Evolutionary conservation across 1,284 basidiomycete genomes (phyloP), one percentile per base, ranked within the genome.

Genomic region (Lignosus rhinocerotis): DNA sequence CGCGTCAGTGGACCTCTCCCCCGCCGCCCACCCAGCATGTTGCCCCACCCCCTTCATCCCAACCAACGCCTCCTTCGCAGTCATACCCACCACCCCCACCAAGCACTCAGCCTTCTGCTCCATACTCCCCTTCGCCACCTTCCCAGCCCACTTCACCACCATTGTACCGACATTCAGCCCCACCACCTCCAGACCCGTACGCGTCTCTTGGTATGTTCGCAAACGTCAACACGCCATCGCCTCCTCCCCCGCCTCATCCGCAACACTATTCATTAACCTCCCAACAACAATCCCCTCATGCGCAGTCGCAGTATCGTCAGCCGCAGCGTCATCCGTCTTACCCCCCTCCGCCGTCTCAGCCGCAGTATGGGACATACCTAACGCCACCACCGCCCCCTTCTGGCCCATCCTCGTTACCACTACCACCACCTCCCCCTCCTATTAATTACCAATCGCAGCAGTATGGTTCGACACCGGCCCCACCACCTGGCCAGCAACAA

Each of bases 171-270:
- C 61, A 68, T 3, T 68, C 58, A 1, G 65, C 67, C 31, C 71
- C 76, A 0, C 71, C 76, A 0, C 65, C 74, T 6, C 16, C 66
- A 42, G 83, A 86, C 69, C 84, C 85, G 1, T 87, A 86, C 57
- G 82, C 81, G 0, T 75, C 66, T 51, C 72, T 87, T 1, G 75
- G 76, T 3, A 66, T 82, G 63, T 81, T 86, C 44, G 71, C 71
- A 17, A 34, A 57, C 21, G 54, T 64, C 50, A 48, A 57, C 47
- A 11, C 65, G 43, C 53, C 56, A 48, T 47, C 67, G 3, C 61
- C 66, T 21, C 66, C 70, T 19, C 62, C 69, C 7, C 61, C 70
- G 31, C 72, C 70, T 0, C 75, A 71, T 30, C 71, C 72, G n/a
- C 68, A 67, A 30, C 71, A 71, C 54, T 69, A 66, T 32, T 61